A percentile compares a stretch with the other conserved stretches of the same genome.
These are phyloP conservation scores for Cryptococcus sp. DNA, from an alignment of 1,284 basidiomycete genomes.

Conservation along the genomic window DNA sequence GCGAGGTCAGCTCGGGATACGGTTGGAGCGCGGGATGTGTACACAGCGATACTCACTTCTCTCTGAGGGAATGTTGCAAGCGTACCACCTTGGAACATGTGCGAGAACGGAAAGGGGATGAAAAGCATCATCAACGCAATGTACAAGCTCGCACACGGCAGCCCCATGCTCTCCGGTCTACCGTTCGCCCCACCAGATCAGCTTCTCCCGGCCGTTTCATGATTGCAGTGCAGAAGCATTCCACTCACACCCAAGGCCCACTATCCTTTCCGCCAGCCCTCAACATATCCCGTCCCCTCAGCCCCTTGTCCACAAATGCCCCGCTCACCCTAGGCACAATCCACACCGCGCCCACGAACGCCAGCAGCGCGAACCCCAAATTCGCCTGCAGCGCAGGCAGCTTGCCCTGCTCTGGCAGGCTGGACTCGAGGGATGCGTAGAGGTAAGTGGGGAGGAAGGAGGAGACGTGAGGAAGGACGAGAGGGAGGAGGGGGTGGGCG, in stretches of 20 bases:
- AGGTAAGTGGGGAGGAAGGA: constrained; percentile 24
- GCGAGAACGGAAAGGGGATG: constrained; percentile 83
- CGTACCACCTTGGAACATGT: constrained; percentile 54
- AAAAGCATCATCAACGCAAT: constrained; percentile 79
- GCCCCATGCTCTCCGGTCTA: constrained; percentile 90
- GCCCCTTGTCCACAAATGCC: constrained; percentile 68
- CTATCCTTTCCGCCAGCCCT: constrained; percentile 58
- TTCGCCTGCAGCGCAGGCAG: constrained; percentile 56
- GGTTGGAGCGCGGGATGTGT: not conserved
- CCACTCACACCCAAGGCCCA: constrained; percentile 60
- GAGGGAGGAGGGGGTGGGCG: constrained; percentile 38
- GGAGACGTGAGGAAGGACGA: constrained; percentile 27
- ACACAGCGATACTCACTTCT: constrained; percentile 58
- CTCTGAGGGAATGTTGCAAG: constrained; percentile 73
- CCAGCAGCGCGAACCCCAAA: constrained; percentile 74
- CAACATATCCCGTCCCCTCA: constrained; percentile 75
- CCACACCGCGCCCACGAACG: constrained; percentile 67
- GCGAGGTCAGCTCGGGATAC: not conserved
- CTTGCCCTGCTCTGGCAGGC: not conserved
- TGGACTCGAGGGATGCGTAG: not conserved
- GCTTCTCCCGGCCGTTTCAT: not conserved
- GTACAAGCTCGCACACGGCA: constrained; percentile 86
- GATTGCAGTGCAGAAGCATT: not conserved
- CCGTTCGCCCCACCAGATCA: not conserved
- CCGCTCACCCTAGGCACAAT: constrained; percentile 70